phyloP scores from a whole-genome alignment of 1,284 basidiomycete genomes.

The Bjerkandera adusta region DNA sequence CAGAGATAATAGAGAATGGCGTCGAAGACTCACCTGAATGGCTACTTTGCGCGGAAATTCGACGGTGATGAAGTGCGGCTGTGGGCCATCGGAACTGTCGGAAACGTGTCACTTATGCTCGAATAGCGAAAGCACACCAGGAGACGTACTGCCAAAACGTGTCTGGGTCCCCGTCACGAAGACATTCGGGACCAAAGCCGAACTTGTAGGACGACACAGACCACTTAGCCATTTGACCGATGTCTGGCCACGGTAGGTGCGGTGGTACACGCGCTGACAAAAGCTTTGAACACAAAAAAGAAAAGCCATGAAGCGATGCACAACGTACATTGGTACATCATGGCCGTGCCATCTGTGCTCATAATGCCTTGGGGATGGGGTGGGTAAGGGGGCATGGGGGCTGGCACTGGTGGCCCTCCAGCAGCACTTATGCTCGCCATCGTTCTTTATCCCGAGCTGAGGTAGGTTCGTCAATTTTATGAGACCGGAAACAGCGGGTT shows the following conservation, averaged over 20 bases:
- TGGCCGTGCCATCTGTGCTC: constrained; percentile 32
- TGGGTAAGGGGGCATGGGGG: constrained; percentile 9
- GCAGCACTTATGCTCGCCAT: constrained; percentile 23
- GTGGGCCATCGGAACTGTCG: constrained; percentile 91
- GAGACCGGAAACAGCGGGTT: no score
- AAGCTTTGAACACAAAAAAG: constrained; percentile 4
- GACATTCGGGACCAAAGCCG: constrained; percentile 92
- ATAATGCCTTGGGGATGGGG: constrained; percentile 14
- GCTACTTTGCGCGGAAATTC: constrained; percentile 91
- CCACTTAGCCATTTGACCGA: constrained; percentile 87
- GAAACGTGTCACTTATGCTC: not conserved
- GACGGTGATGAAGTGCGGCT: constrained; percentile 94
- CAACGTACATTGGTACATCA: constrained; percentile 34
- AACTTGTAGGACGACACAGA: constrained; percentile 97
- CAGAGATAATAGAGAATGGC: not conserved
- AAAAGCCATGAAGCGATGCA: not conserved
- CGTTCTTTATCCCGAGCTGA: no score
- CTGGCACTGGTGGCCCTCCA: no score
- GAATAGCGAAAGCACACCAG: not conserved
- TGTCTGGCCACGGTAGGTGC: constrained; percentile 69
- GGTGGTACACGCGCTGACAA: constrained; percentile 42
- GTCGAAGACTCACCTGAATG: constrained; percentile 61
- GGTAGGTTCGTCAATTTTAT: no score
- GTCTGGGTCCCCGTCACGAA: constrained; percentile 84
- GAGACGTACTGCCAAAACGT: constrained; percentile 96